Base-by-base conservation (phyloP, 768 basidiomycete genomes). In the Russula brevipes region DNA sequence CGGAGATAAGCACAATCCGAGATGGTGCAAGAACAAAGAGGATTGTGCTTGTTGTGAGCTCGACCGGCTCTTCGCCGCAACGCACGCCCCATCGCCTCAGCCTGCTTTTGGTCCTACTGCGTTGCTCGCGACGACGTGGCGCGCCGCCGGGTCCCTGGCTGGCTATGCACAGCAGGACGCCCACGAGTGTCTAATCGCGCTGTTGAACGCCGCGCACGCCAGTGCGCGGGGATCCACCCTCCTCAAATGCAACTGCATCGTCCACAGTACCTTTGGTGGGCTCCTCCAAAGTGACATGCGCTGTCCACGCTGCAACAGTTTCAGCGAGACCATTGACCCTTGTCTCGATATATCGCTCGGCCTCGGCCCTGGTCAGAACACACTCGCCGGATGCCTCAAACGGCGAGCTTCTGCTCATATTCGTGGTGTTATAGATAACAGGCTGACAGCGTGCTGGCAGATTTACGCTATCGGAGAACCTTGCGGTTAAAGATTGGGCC, bases 81-180 rank as follows among this genome's bases (percentile, higher is more conserved):
- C 87, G 73, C 7, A 77, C 75, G 10, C 84, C 84, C 65, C 72
- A 76, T 46, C 66, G 1, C 42, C 60, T 11, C 57, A 50, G 10
- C 73, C 78, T 7, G 86, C 93, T 0, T 88, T 85, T 68, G 94
- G 91, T 0, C 95, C 96, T 0, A 84, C 87, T 2, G 85, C 85
- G 3, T 88, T 98, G 71, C 81, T 98, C 8, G 80, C 86, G 14
- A 86, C 89, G 33, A 90, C 88, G 39, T 98, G 94, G 95, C 84
- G 80, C 68, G 76, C 79, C 4, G 86, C 88, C 0, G 75, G 87
- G 0, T 93, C 96, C 64, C 78, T 98, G 33, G 85, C 92, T 5
- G 95, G 94, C 2, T 93, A 98, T 70, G 85, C 91, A 0, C 96
- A 98, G 72, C 96, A 96, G 70, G 95, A 98, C 65, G 91, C 93